A percentile compares a stretch with the other conserved stretches of the same genome.
Conservation (phyloP, 2,329 filamentous ascomycete genomes). For the Ophiostoma ulmi region DNA sequence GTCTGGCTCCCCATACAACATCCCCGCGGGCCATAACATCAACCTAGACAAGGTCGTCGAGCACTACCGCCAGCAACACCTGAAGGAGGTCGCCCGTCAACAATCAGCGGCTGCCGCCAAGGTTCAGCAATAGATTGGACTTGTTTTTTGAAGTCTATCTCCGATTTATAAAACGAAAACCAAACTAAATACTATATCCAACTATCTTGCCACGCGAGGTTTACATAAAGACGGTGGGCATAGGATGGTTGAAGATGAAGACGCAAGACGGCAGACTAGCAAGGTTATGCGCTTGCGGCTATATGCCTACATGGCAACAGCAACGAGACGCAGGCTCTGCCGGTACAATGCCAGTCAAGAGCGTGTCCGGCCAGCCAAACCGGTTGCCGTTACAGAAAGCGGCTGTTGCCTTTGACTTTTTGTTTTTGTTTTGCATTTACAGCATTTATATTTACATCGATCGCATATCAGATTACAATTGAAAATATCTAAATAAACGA, state of each 20-base stretch:
- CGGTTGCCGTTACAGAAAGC: background rate
- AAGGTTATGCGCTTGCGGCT: background rate
- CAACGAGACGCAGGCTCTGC: background rate
- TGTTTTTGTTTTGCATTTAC: background rate
- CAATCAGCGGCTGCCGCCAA: slow-evolving; percentile 32
- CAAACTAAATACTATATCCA: background rate
- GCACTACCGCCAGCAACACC: slow-evolving; percentile 52
- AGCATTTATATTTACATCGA: background rate
- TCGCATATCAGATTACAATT: background rate
- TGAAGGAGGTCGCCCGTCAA: slow-evolving; percentile 53
- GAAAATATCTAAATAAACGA: background rate
- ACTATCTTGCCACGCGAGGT: background rate
- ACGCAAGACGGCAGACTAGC: background rate
- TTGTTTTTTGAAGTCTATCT: background rate
- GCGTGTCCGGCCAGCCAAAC: background rate
- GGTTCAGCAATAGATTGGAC: slow-evolving; percentile 35
- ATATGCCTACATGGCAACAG: background rate
- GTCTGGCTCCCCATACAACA: slow-evolving; percentile 48
- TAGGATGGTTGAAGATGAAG: background rate
- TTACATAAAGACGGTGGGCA: background rate
- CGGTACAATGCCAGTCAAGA: background rate
- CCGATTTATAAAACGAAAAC: background rate
- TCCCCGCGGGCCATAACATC: slow-evolving; percentile 50
- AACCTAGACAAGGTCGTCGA: slow-evolving; percentile 54
- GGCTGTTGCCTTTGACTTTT: background rate